phyloP scores from a whole-genome alignment of 768 basidiomycete genomes.

The Favolaschia claudopus region DNA sequence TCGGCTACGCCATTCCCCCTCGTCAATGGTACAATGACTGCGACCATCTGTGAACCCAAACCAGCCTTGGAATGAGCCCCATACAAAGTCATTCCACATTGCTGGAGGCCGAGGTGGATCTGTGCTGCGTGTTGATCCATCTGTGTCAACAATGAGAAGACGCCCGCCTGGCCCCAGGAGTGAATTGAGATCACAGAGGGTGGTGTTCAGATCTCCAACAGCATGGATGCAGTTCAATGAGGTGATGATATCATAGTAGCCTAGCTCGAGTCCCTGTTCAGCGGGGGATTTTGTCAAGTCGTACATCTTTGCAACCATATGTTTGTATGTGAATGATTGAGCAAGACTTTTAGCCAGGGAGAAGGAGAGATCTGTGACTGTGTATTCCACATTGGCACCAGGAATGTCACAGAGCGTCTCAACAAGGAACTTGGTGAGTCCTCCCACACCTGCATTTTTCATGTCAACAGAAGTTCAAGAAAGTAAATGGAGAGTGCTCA shows the following conservation, averaged over 20 bases:
- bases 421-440: conserved; percentile 18
- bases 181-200: conserved; percentile 9
- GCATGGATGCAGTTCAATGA: conserved; percentile 14
- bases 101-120: conserved; percentile 14
- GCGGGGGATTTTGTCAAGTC: conserved; percentile 17
- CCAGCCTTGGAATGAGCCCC: conserved; percentile 19
- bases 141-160: conserved; percentile 13
- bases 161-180: conserved; percentile 13
- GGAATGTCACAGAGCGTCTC: conserved; percentile 17
- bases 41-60: conserved; percentile 16
- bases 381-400: conserved; percentile 18
- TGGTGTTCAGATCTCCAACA: conserved; percentile 9
- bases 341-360: conserved; percentile 15
- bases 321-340: conserved; percentile 12
- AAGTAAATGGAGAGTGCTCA: background rate
- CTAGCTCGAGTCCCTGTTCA: conserved; percentile 15
- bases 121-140: conserved; percentile 9
- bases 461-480: background rate
- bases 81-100: conserved; percentile 20
- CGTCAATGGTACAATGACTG: conserved; percentile 14
- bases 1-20: conserved; percentile 8
- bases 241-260: conserved; percentile 16
- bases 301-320: conserved; percentile 21
- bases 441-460: conserved; percentile 9
- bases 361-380: conserved; percentile 18